Evolutionary conservation across 169 alveolate genomes (phyloP).

Genomic region (Eimeria nieschulzi): DNA sequence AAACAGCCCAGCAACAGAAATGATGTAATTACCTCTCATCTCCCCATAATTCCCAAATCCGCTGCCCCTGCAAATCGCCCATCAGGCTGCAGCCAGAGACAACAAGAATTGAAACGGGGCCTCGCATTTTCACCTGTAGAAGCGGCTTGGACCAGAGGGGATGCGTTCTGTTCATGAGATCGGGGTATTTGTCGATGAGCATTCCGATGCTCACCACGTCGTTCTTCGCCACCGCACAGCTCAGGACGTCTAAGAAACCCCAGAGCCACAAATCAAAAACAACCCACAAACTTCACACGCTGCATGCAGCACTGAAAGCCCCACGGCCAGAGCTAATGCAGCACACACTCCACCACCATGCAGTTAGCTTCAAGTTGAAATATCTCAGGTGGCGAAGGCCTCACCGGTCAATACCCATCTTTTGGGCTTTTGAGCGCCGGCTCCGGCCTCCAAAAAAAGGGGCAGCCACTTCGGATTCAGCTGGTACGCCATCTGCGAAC

Average conservation of each 20-base stretch:
- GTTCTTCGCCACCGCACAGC: slow-evolving; percentile 85
- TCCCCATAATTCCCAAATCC: neutral
- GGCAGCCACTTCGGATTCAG: slow-evolving; percentile 85
- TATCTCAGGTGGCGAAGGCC: too few relatives aligned
- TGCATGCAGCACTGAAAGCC: neutral
- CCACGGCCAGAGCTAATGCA: too few relatives aligned
- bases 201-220: slow-evolving; percentile 83
- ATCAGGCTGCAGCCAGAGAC: neutral
- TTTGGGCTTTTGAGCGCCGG: slow-evolving; percentile 83
- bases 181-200: slow-evolving; percentile 85
- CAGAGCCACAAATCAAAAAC: neutral
- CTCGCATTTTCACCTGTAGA: slow-evolving; percentile 82
- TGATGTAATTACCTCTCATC: neutral
- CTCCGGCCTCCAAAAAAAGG: slow-evolving; percentile 88
- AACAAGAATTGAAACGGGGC: neutral
- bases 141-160: slow-evolving; percentile 88
- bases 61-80: neutral
- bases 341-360: too few relatives aligned
- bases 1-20: neutral
- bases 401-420: slow-evolving; percentile 86
- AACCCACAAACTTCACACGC: neutral
- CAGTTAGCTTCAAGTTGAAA: too few relatives aligned
- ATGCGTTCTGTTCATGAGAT: slow-evolving; percentile 84
- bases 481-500: slow-evolving; percentile 83
- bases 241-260: slow-evolving; percentile 66